phyloP scores from a whole-genome alignment of 352 stramenopile genomes.

The Globisporangium alternatum region DNA sequence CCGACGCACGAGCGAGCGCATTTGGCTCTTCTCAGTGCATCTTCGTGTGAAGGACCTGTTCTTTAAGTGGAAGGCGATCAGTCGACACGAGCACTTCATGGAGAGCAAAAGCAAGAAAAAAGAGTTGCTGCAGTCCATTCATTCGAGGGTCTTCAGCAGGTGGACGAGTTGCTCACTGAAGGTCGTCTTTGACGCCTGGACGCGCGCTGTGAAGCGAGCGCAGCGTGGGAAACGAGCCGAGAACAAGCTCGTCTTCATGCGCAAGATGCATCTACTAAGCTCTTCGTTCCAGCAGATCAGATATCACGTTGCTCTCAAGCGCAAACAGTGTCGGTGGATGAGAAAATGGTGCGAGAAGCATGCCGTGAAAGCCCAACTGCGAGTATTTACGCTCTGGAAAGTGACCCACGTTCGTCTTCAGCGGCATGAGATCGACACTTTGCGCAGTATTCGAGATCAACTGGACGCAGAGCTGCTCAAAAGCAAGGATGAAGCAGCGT shows the following conservation, averaged over 20 bases:
- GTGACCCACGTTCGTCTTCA: background rate
- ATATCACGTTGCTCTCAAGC: background rate
- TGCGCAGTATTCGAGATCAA: background rate
- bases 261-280: constrained; percentile 2
- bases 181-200: constrained; percentile 32
- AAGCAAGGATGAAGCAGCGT: background rate
- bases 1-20: constrained; percentile 27
- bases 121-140: constrained; percentile 28
- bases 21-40: constrained; percentile 41
- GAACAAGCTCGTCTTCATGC: constrained; percentile 17
- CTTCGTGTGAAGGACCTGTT: constrained; percentile 34
- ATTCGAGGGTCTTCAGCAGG: constrained; percentile 35
- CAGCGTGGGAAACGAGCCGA: constrained; percentile 16
- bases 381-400: constrained; percentile 4
- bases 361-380: background rate
- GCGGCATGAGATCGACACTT: constrained; percentile 6
- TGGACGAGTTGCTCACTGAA: constrained; percentile 25
- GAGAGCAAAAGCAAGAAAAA: constrained; percentile 25
- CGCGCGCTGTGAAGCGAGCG: constrained; percentile 2
- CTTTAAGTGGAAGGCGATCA: constrained; percentile 23
- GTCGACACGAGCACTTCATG: constrained; percentile 1
- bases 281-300: background rate
- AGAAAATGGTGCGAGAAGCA: background rate
- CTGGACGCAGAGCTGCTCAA: constrained; percentile 4
- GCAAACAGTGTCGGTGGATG: constrained; percentile 2